These are phyloP conservation scores for Dactylellina sp. DNA, from an alignment of 2,329 filamentous ascomycete species.

Conservation along the genomic window DNA sequence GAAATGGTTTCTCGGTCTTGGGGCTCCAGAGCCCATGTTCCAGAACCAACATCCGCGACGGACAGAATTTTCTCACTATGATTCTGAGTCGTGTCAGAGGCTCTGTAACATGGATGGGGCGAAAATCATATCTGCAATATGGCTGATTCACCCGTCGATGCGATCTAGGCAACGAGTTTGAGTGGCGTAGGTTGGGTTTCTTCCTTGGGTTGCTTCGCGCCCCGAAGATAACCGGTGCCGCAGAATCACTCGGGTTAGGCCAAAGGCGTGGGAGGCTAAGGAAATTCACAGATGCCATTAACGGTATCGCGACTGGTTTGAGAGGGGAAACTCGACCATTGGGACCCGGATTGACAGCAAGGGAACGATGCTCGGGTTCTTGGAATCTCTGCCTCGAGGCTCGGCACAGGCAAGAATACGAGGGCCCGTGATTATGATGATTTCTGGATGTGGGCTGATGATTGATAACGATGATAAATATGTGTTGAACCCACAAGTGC, in stretches of 20 bases:
- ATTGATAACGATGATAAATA: too few species aligned
- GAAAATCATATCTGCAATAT: slow-evolving; percentile 31
- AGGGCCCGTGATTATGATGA: background rate
- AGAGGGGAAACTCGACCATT: slow-evolving; percentile 11
- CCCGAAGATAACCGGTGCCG: slow-evolving; percentile 53
- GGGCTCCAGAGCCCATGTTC: slow-evolving; percentile 11
- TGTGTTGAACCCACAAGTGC: too few species aligned
- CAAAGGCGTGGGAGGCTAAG: slow-evolving; percentile 65
- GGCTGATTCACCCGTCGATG: slow-evolving; percentile 30
- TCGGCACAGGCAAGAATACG: background rate
- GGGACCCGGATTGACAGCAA: slow-evolving; percentile 6
- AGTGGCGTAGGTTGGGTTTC: slow-evolving; percentile 46
- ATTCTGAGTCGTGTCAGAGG: slow-evolving; percentile 2
- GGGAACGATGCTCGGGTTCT: slow-evolving; percentile 14
- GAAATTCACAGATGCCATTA: slow-evolving; percentile 44
- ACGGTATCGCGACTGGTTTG: slow-evolving; percentile 30
- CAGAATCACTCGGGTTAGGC: slow-evolving; percentile 32
- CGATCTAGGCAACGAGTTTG: slow-evolving; percentile 53
- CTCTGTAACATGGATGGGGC: slow-evolving; percentile 31
- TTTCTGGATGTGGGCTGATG: too few species aligned
- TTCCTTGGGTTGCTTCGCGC: slow-evolving; percentile 47
- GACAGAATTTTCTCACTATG: background rate
- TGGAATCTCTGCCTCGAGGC: slow-evolving; percentile 3
- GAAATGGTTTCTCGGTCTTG: slow-evolving; percentile 1
- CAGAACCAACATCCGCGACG: background rate